These are phyloP conservation scores for Panicum hallii DNA, from an alignment of 202 grass and related monocot genomes.

Conservation along the genomic window DNA sequence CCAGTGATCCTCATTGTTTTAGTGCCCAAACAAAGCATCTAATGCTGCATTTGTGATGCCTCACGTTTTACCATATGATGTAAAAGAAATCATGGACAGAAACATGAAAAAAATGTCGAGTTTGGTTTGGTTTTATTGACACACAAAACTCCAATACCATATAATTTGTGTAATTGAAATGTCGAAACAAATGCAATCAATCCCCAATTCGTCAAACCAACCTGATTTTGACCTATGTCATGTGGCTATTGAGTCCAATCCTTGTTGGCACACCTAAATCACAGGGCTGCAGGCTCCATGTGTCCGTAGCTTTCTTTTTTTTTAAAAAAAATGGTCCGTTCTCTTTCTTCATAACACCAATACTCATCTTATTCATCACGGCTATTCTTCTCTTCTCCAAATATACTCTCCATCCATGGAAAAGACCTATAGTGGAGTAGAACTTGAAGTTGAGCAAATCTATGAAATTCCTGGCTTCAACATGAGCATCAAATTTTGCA, in stretches of 20 bases:
- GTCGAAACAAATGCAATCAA: background rate
- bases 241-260: background rate
- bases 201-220: background rate
- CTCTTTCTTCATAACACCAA: too few relatives aligned
- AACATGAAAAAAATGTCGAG: background rate
- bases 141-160: background rate
- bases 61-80: slow-evolving; percentile 4
- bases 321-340: too few relatives aligned
- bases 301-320: too few relatives aligned
- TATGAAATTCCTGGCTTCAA: too few relatives aligned
- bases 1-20: slow-evolving; percentile 1
- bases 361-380: too few relatives aligned
- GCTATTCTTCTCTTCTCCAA: too few relatives aligned
- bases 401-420: too few relatives aligned
- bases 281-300: too few relatives aligned
- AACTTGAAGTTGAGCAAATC: too few relatives aligned
- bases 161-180: background rate
- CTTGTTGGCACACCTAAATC: too few relatives aligned
- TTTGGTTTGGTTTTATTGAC: background rate
- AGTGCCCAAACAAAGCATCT: background rate
- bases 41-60: slow-evolving; percentile 3
- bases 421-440: too few relatives aligned
- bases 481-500: too few relatives aligned
- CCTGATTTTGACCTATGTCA: background rate
- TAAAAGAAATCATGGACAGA: slow-evolving; percentile 24